phyloP scores from a whole-genome alignment of 768 basidiomycete genomes.

The Hygrophorus russula region DNA sequence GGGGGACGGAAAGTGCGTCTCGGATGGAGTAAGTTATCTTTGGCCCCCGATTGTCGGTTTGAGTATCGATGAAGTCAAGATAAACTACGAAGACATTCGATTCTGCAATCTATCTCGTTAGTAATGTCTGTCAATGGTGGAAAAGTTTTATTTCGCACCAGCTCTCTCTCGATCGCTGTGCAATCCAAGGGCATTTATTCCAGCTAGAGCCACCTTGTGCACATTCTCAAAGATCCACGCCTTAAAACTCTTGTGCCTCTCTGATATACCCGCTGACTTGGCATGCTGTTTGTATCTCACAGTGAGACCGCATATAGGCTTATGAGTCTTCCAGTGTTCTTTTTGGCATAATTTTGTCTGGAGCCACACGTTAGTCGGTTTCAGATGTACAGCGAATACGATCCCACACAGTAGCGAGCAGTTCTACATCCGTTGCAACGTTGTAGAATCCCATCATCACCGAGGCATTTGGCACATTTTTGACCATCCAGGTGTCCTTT shows the following conservation, averaged over 20 bases:
- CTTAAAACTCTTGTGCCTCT: conserved; percentile 1
- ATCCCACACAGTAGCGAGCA: conserved; percentile 7
- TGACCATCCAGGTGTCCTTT: neutral
- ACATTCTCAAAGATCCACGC: conserved; percentile 1
- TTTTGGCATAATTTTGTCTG: conserved; percentile 9
- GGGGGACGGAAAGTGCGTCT: neutral
- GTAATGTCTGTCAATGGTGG: neutral
- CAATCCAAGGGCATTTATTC: neutral
- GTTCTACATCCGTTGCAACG: conserved; percentile 3
- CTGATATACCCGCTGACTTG: neutral
- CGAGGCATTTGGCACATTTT: neutral
- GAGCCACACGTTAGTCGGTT: neutral
- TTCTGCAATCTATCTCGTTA: neutral
- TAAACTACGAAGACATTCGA: neutral
- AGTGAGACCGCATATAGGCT: conserved; percentile 5
- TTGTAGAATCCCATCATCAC: neutral
- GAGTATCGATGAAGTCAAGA: neutral
- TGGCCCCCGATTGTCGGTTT: neutral
- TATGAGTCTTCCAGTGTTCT: conserved; percentile 8
- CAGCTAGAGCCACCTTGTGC: neutral
- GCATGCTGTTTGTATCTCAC: neutral
- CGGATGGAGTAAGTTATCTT: neutral
- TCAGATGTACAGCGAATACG: neutral
- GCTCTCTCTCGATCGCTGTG: neutral
- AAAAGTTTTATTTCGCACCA: neutral